These are phyloP conservation scores for Prillingera fragicola DNA, from an alignment of 1,284 basidiomycete genomes.

Conservation along the genomic window DNA sequence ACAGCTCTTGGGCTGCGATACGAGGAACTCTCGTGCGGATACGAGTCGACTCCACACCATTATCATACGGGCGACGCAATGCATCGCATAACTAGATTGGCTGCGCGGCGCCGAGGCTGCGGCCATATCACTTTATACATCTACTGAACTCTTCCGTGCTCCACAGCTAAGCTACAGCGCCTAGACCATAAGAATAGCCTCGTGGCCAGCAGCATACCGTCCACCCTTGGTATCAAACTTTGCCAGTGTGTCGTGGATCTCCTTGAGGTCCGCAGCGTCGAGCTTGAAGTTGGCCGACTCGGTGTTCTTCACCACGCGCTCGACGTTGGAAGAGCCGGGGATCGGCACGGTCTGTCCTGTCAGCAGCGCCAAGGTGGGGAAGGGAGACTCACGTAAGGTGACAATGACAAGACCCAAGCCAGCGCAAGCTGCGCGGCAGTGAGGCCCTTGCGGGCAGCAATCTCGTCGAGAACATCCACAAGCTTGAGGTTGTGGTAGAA, in stretches of 20 bases:
- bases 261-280: slow-evolving; percentile 41
- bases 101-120: too few species aligned
- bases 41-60: too few species aligned
- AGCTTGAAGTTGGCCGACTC: slow-evolving; percentile 51
- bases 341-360: slow-evolving; percentile 52
- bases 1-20: too few species aligned
- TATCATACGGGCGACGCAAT: too few species aligned
- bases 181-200: slow-evolving; percentile 14
- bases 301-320: slow-evolving; percentile 53
- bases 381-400: slow-evolving; percentile 45
- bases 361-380: too few species aligned
- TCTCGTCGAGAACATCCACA: slow-evolving; percentile 50
- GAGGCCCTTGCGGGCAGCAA: slow-evolving; percentile 54
- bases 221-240: slow-evolving; percentile 31
- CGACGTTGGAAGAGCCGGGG: slow-evolving; percentile 53
- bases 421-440: slow-evolving; percentile 58
- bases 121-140: too few species aligned
- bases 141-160: neutral
- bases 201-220: slow-evolving; percentile 23
- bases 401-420: slow-evolving; percentile 57
- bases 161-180: too few species aligned
- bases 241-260: slow-evolving; percentile 48
- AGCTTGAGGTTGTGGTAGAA: slow-evolving; percentile 57
- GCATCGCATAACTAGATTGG: too few species aligned
- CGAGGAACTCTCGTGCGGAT: too few species aligned